These are phyloP conservation scores for Eutrema yunnanense DNA, from an alignment of 345 rosid species.

Conservation along the genomic window DNA sequence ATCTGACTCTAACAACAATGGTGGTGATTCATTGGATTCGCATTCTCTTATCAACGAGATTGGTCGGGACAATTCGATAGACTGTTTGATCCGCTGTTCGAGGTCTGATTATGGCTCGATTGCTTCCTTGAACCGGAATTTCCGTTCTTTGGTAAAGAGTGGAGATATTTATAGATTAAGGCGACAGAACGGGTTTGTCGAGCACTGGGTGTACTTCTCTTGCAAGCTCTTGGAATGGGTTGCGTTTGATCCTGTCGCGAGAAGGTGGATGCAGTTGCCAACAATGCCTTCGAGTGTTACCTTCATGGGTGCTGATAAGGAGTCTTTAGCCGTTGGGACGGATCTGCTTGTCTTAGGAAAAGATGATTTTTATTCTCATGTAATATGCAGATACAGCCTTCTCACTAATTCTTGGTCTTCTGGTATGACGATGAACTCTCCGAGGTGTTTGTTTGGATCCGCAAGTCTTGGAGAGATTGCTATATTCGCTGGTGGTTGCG, in stretches of 20 bases:
- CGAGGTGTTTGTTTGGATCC: conserved; percentile 91
- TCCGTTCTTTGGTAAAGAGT: conserved; percentile 55
- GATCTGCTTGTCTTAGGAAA: conserved; percentile 85
- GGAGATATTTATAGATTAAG: conserved; percentile 73
- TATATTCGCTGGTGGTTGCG: conserved; percentile 85
- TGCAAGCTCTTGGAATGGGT: conserved; percentile 85
- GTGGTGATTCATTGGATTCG: conserved; percentile 49
- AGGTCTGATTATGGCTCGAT: conserved; percentile 83
- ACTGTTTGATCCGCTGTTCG: conserved; percentile 65
- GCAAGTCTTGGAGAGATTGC: conserved; percentile 89
- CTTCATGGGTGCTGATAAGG: conserved; percentile 74
- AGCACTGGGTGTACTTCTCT: conserved; percentile 92
- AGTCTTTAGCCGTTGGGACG: conserved; percentile 92
- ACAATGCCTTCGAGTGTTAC: conserved; percentile 62
- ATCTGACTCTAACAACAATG: conserved; percentile 24
- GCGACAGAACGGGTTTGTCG: conserved; percentile 47
- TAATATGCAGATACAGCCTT: conserved; percentile 78
- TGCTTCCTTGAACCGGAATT: conserved; percentile 58
- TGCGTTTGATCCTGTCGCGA: conserved; percentile 73
- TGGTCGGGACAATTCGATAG: conserved; percentile 74
- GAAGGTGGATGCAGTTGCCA: conserved; percentile 82
- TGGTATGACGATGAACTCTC: conserved; percentile 72
- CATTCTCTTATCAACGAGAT: conserved; percentile 60
- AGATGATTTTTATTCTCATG: conserved; percentile 58
- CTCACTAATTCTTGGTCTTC: conserved; percentile 76